phyloP scores from a whole-genome alignment of 257 asterid genomes.

The Cinchona pubescens region DNA sequence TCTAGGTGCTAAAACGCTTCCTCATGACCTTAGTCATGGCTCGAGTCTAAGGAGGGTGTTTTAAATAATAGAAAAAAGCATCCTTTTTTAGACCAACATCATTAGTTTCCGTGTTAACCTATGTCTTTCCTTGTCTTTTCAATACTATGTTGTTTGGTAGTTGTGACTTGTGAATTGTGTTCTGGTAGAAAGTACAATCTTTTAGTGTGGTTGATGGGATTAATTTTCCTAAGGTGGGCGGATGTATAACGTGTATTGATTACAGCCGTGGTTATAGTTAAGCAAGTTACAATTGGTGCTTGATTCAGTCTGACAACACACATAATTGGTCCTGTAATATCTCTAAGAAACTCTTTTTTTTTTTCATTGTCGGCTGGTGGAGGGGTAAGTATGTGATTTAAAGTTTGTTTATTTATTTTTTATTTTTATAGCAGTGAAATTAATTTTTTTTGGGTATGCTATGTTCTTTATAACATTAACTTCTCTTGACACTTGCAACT shows the following conservation, averaged over 20 bases:
- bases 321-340: too few relatives aligned
- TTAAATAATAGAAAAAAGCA: not conserved
- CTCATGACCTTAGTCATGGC: too few relatives aligned
- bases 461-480: not conserved
- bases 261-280: not conserved
- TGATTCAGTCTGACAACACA: too few relatives aligned
- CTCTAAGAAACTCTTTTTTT: too few relatives aligned
- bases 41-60: too few relatives aligned
- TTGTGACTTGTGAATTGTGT: not conserved
- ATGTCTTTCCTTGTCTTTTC: not conserved
- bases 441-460: not conserved
- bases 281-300: not conserved
- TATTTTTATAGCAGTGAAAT: not conserved
- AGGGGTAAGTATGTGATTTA: not conserved
- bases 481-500: too few relatives aligned
- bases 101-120: not conserved
- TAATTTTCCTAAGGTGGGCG: not conserved
- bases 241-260: not conserved
- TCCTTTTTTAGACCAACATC: not conserved
- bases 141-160: not conserved
- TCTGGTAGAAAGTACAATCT: not conserved
- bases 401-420: too few relatives aligned
- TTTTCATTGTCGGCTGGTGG: not conserved
- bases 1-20: too few relatives aligned
- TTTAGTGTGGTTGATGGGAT: not conserved